Conservation (phyloP, 2,329 filamentous ascomycete genomes). For the Talaromyces piceae region DNA sequence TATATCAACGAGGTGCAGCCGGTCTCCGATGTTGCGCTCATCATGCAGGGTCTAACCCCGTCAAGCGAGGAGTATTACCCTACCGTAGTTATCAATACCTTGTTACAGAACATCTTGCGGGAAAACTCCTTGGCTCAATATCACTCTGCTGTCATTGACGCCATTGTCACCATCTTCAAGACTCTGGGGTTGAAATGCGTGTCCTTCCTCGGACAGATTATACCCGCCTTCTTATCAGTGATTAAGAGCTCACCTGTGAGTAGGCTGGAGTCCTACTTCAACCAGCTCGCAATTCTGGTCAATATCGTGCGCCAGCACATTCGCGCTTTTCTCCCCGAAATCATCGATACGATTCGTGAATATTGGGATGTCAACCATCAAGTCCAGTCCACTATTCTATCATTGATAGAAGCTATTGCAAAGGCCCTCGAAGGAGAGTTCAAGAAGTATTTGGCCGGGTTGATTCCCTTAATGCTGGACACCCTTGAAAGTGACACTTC, state of each 20-base stretch:
- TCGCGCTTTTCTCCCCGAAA: conserved; percentile 76
- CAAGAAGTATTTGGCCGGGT: conserved; percentile 83
- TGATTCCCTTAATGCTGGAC: conserved; percentile 89
- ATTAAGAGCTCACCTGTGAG: conserved; percentile 72
- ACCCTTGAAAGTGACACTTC: conserved; percentile 81
- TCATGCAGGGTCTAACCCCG: conserved; percentile 94
- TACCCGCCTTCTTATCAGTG: conserved; percentile 85
- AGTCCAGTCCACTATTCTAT: conserved; percentile 84
- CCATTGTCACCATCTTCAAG: conserved; percentile 97
- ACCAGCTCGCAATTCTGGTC: conserved; percentile 85
- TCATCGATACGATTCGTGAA: conserved; percentile 77
- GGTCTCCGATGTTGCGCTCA: conserved; percentile 88
- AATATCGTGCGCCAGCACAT: conserved; percentile 96
- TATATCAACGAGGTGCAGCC: conserved; percentile 57
- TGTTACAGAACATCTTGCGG: conserved; percentile 78
- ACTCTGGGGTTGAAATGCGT: conserved; percentile 95
- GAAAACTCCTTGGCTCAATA: conserved; percentile 85
- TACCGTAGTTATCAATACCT: conserved; percentile 92
- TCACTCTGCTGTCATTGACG: conserved; percentile 89
- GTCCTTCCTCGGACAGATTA: conserved; percentile 85
- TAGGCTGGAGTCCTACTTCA: conserved; percentile 92
- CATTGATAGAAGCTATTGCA: conserved; percentile 87
- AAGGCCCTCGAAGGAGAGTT: conserved; percentile 94
- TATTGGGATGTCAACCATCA: conserved; percentile 79
- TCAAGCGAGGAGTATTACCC: conserved; percentile 98